These are phyloP conservation scores for Mesotaenium endlicherianum DNA, from an alignment of 139 green algal genomes.

Conservation along the genomic window DNA sequence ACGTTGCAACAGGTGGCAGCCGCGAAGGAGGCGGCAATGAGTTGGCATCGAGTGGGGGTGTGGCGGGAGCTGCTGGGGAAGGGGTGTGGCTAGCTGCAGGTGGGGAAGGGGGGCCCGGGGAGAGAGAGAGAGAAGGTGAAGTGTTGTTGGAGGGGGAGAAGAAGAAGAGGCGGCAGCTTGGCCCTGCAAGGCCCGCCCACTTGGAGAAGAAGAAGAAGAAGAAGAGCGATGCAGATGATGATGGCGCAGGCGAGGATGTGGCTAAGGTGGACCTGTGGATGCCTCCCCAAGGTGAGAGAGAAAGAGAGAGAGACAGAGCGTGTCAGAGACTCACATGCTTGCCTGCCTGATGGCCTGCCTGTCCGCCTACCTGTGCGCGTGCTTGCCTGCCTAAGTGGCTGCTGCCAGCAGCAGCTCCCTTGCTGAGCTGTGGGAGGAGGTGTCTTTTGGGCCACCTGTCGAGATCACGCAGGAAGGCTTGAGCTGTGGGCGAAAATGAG, in stretches of 20 bases:
- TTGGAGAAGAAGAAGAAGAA: neutral
- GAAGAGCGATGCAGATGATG: too few species aligned
- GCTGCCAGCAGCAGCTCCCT: too few species aligned
- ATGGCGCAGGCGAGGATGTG: too few species aligned
- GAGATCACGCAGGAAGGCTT: too few species aligned
- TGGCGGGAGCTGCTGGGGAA: neutral
- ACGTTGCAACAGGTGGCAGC: neutral
- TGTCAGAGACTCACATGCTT: too few species aligned
- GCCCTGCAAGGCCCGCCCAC: neutral
- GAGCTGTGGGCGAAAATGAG: too few species aligned
- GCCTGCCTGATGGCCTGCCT: too few species aligned
- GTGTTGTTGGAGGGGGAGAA: neutral
- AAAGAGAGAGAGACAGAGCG: too few species aligned
- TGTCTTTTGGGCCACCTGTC: too few species aligned
- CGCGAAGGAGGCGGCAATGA: neutral
- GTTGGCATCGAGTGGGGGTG: neutral
- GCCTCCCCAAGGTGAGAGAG: neutral
- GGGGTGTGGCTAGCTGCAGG: neutral
- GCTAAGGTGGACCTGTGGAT: neutral
- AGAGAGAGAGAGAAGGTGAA: neutral
- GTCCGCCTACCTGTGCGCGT: too few species aligned
- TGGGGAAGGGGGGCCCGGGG: neutral
- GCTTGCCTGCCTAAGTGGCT: too few species aligned
- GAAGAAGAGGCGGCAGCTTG: slow-evolving; percentile 1
- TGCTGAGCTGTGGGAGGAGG: too few species aligned